Evolutionary conservation across 805 yeast species (phyloP), one percentile per base, ranked within the genome.

Genomic region (Yamadazyma philogaea): DNA sequence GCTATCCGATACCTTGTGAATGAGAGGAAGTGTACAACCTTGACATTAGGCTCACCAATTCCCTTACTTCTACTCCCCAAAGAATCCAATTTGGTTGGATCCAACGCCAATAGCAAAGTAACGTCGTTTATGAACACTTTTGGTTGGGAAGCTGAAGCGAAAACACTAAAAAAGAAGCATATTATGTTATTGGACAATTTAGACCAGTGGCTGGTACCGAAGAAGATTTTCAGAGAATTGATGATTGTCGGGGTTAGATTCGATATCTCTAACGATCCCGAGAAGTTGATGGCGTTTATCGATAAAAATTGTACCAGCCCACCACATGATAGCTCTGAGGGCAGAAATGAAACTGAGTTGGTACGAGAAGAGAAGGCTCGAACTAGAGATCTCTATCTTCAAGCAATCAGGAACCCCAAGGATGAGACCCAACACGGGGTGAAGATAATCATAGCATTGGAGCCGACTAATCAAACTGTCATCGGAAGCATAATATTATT

Each of bases 191-290:
- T 79, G 40, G 55, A 69, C 14, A 54, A 72, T 39, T 51, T 78
- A 20, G 56, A 58, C 4, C 55, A 60, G 22, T 79, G 84, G 84
- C 65, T 57, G 46, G 79, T 79, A 4, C 75, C 82, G 2, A 69
- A 74, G 44, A 76, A 76, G 49, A 68, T 79, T 6, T 75, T 78
- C 32, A 60, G 74, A 39, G 81, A 76, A 47, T 64, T 79, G 47
- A 77, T 74, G 63, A 74, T 77, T 43, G 77, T 77, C 30, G 82
- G 82, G 2, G 74, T 79, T 11, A 60, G 78, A 47, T 78, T 79
- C 56, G 81, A 77, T 50, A 66, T 78, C n/a, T 73, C 80, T 50
- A 64, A 60, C 45, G 66, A 73, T 43, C 57, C 70, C 10, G 59
- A 60, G 3, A 70, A 72, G 47, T 58, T 78, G 32, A 54, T 70